Base-by-base conservation (phyloP, 805 yeast species). In the Teunomyces cretensis region DNA sequence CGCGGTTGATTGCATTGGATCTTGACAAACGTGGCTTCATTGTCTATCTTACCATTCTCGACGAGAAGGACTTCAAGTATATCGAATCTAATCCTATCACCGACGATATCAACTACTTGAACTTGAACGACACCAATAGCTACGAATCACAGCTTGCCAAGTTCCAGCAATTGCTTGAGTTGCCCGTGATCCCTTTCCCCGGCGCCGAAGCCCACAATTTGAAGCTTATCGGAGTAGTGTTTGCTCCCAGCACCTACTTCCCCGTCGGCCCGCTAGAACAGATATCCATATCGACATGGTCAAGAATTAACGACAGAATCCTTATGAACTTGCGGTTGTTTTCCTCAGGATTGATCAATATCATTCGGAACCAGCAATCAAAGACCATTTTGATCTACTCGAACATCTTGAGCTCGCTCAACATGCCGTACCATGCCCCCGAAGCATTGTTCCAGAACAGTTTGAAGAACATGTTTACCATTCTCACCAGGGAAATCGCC, bases 1-100 rank as follows among this genome's bases (percentile, higher is more conserved):
- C 88, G 1, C 74, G 87, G 46, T 72, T 83, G 42, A 66, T 88
- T 26, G 87, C 90, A 1, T 73, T 78, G 45, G 96, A 88, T 59
- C 74, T 88, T 50, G 90, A 87, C 51, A 76, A 76, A 37, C 70
- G 96, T 43, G 96, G 96, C 1, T 88, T 86, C 58, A 84, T 89
- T 27, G 90, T 89, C 2, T 88, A 84, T 59, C 73, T 88, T 50
- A 83, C 95, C 0, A 79, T 83, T n/a, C 61, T 78, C n/a, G 79
- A 76, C 47, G 88, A 82, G 24, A 74, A 72, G 50, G 88, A 84
- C 49, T 60, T 71, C 36, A 68, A 65, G 51, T 75, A 75, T 43
- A 68, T 81, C 39, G 78, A 76, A 48, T 56, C 69, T 30, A 77
- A 69, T 48, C 87, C 86, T 46, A 75, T 83, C 38, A 80, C 84